Evolutionary conservation across 106 monocot genomes (phyloP).

Genomic region (Amphibolis antarctica): DNA sequence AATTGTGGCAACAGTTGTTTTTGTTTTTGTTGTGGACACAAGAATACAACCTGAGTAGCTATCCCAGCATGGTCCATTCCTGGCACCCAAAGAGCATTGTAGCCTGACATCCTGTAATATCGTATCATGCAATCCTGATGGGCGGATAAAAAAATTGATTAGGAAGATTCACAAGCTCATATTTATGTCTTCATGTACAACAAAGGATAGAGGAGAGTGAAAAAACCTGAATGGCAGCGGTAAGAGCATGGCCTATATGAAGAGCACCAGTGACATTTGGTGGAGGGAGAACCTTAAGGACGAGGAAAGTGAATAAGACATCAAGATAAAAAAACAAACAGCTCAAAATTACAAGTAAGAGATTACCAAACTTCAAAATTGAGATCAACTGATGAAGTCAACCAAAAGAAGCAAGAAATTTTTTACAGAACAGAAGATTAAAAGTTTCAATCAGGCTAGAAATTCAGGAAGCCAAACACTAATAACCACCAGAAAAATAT

Average conservation of each 20-base stretch:
- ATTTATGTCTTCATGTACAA: background rate
- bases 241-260: constrained; percentile 93
- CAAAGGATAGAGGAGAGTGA: background rate
- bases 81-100: constrained; percentile 94
- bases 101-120: constrained; percentile 89
- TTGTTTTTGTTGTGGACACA: no score
- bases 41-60: constrained; percentile 71
- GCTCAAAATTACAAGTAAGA: no score
- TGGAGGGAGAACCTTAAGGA: constrained; percentile 59
- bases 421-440: no score
- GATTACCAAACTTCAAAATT: no score
- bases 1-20: no score
- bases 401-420: no score
- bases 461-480: no score
- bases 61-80: constrained; percentile 99
- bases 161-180: background rate
- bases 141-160: constrained; percentile 1
- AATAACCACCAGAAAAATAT: no score
- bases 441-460: no score
- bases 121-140: constrained; percentile 70
- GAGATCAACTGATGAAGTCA: no score
- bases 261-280: constrained; percentile 76
- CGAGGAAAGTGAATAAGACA: background rate
- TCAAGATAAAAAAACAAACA: background rate
- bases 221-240: constrained; percentile 72